phyloP scores from a whole-genome alignment of 2,329 filamentous ascomycete genomes.

The Dothistroma septosporum region DNA sequence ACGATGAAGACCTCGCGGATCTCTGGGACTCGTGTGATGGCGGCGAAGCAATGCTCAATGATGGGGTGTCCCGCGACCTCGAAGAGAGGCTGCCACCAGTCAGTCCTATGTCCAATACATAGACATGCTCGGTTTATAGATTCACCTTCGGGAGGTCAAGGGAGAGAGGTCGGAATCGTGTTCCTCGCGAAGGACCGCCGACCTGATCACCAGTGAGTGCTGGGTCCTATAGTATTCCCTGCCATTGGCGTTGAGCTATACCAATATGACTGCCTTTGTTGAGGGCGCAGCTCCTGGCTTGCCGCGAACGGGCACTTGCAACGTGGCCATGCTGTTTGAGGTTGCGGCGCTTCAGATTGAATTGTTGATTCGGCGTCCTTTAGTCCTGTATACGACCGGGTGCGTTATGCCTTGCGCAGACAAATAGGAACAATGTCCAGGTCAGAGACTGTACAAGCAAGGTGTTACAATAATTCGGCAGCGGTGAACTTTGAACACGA shows the following conservation, averaged over 20 bases:
- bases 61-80: conserved; percentile 97
- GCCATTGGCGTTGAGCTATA: conserved; percentile 40
- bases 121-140: not conserved
- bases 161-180: conserved; percentile 86
- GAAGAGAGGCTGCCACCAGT: conserved; percentile 71
- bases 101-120: not conserved
- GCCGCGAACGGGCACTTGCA: conserved; percentile 32
- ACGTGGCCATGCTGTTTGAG: conserved; percentile 22
- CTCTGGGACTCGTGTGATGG: conserved; percentile 82
- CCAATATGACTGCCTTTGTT: conserved; percentile 93
- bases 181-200: conserved; percentile 90
- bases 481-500: no score
- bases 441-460: no score
- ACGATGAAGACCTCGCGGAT: conserved; percentile 97
- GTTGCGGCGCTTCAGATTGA: not conserved
- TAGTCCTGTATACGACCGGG: not conserved
- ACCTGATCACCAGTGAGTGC: conserved; percentile 45
- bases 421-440: no score
- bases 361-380: not conserved
- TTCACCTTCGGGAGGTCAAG: conserved; percentile 90
- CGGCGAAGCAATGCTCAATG: conserved; percentile 94
- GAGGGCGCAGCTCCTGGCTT: conserved; percentile 47
- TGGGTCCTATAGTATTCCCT: not conserved
- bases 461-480: no score
- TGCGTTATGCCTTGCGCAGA: no score